Evolutionary conservation across 2,329 filamentous ascomycete species (phyloP), one percentile per base, ranked within the genome.

Genomic region (Emydomyces testavorans): DNA sequence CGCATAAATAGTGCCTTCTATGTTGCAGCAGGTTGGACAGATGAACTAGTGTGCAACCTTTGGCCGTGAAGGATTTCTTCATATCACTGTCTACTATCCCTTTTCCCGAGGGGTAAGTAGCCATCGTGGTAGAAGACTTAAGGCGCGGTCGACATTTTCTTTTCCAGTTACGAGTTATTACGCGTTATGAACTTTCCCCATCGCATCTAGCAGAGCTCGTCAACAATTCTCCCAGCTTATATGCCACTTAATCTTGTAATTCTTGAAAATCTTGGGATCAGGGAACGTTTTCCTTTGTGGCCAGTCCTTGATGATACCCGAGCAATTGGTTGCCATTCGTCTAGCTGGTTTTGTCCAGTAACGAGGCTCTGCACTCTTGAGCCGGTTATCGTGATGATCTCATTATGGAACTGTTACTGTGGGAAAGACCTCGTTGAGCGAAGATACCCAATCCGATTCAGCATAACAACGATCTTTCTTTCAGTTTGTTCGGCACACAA

Each of bases 141-240:
- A 44, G 4, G 16, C 41, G 16, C 6, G 31, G 20, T 45, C 23
- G 8, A 34, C 20, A 13, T 36, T 45, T 16, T 10, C 44, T 36
- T 50, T 47, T 21, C 16, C 21, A 31, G 3, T 42, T 45, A 46
- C 46, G 46, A 36, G 37, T 48, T 20, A 29, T 44, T 37, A 51
- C 45, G 50, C 50, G 47, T 51, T 51, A 49, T 42, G 46, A 49
- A 32, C 45, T 34, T 51, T n/a, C n/a, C 46, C 39, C 39, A 36
- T 46, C 36, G 41, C 46, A 49, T 42, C 42, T 49, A 49, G 49
- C 46, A 48, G 41, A 48, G 26, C 45, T 32, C 28, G 32, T 48
- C 36, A 23, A 21, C 29, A 44, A 42, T 44, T 44, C 39, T 40
- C 45, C 21, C 49, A 46, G 41, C 40, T 39, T 48, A 43, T 51